Evolutionary conservation across 345 rosid species (phyloP), one percentile per base, ranked within the genome.

Genomic region (Linum lewisii): DNA sequence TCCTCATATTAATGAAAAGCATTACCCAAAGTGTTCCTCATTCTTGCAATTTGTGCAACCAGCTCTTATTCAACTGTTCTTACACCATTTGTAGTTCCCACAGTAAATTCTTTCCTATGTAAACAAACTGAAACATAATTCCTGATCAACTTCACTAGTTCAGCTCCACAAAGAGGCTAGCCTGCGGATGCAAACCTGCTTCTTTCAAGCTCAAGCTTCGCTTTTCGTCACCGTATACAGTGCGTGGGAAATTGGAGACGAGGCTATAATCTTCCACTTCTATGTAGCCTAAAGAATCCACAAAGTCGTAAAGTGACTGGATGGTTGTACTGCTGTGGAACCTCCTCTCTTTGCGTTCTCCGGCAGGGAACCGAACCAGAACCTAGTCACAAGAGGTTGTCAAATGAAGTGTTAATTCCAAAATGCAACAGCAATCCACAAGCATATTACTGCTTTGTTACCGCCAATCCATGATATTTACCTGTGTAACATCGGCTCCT

Each of bases 111-210:
- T n/a, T n/a, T n/a, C n/a, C n/a, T n/a, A n/a, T n/a, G n/a, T n/a
- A n/a, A n/a, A n/a, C n/a, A n/a, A n/a, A n/a, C n/a, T n/a, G n/a
- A n/a, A n/a, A n/a, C n/a, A n/a, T n/a, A n/a, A n/a, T n/a, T n/a
- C n/a, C n/a, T n/a, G n/a, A n/a, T n/a, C n/a, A n/a, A n/a, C n/a
- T n/a, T n/a, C n/a, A n/a, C n/a, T 81, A 84, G 82, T 80, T 82
- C 61, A 83, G 72, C 90, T 94, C 97, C 68, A 94, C 90, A 61
- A 90, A 94, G 67, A 94, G 97, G 76, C 97, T 87, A 57, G 93
- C 99, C 75, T 90, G 97, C 66, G 99, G 99, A 82, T 94, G 89
- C 76, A 94, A 79, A 59, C 99, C 97, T 22, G 93, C 84, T 38
- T 90, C 97, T 72, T 90, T 83, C 60, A 94, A 64, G 34, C 89